Evolutionary conservation across 1,139 yeast genomes (phyloP).

Genomic region (Saccharomyces uvarum): DNA sequence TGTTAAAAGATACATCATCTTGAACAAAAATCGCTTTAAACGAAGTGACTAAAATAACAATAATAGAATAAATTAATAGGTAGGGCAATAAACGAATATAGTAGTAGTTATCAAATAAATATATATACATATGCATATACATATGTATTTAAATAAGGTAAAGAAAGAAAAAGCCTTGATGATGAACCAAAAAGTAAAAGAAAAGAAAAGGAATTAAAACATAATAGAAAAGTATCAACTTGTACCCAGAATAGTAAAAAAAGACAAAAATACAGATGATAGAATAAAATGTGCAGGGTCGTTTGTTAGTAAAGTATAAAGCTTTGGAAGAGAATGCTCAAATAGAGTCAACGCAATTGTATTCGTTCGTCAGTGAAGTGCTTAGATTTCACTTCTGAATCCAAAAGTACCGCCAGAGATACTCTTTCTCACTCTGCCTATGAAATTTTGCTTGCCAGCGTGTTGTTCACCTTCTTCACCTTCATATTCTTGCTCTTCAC

Average conservation of each 20-base stretch:
- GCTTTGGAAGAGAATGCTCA: too few species aligned
- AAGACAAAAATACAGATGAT: too few species aligned
- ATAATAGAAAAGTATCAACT: not conserved
- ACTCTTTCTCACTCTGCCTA: constrained; percentile 2
- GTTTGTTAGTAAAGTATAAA: too few species aligned
- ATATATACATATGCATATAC: not conserved
- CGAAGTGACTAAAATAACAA: not conserved
- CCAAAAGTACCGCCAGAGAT: not conserved
- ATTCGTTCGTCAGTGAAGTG: not conserved
- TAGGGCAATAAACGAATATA: not conserved
- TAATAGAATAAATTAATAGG: too few species aligned
- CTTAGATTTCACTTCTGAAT: not conserved
- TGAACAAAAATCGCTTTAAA: not conserved
- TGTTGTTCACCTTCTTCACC: not conserved
- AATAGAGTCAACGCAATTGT: not conserved
- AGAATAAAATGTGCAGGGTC: too few species aligned
- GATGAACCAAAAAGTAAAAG: not conserved
- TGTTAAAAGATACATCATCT: not conserved
- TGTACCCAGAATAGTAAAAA: too few species aligned
- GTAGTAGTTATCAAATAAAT: not conserved
- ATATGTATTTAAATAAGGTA: not conserved
- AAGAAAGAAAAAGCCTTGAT: not conserved
- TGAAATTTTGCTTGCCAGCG: not conserved
- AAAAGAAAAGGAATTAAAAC: not conserved
- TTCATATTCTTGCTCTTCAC: not conserved